phyloP scores from a whole-genome alignment of 805 yeast genomes.

The Myxozyma vanderwaltii region DNA sequence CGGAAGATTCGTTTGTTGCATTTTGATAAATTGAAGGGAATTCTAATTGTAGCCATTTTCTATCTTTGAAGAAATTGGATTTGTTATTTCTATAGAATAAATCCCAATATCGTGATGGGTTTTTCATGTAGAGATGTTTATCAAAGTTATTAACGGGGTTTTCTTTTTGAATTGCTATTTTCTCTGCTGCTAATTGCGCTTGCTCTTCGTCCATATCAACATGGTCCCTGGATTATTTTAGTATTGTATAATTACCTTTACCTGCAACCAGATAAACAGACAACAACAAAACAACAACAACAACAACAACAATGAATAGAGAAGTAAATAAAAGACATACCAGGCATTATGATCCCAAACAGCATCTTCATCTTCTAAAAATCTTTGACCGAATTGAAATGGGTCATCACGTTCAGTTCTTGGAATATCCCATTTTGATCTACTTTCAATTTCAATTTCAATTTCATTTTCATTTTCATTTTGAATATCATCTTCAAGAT shows the following conservation, averaged over 20 bases:
- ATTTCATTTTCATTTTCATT: too few species aligned
- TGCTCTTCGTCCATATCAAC: constrained; percentile 98
- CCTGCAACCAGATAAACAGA: too few species aligned
- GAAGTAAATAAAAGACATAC: constrained; percentile 40
- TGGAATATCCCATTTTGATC: constrained; percentile 32
- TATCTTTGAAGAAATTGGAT: constrained; percentile 93
- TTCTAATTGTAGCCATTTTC: constrained; percentile 95
- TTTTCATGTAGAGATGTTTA: constrained; percentile 69
- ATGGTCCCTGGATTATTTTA: constrained; percentile 67
- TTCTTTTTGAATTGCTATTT: constrained; percentile 72
- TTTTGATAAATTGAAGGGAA: constrained; percentile 77
- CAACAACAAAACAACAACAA: too few species aligned
- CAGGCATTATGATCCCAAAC: constrained; percentile 94
- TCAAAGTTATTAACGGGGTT: constrained; percentile 88
- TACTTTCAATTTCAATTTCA: neutral
- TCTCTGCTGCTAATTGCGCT: constrained; percentile 67
- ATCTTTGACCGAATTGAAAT: constrained; percentile 88
- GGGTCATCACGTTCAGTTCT: constrained; percentile 50
- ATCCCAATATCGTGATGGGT: constrained; percentile 96
- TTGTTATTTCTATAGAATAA: constrained; percentile 85
- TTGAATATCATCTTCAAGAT: too few species aligned
- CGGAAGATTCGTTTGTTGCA: constrained; percentile 70
- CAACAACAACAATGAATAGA: too few species aligned
- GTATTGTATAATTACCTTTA: too few species aligned
- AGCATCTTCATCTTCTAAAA: constrained; percentile 62